A percentile compares a stretch with the other conserved stretches of the same genome.
These are phyloP conservation scores for Taiozyma sp. DNA, from an alignment of 1,139 yeast species.

Conservation along the genomic window DNA sequence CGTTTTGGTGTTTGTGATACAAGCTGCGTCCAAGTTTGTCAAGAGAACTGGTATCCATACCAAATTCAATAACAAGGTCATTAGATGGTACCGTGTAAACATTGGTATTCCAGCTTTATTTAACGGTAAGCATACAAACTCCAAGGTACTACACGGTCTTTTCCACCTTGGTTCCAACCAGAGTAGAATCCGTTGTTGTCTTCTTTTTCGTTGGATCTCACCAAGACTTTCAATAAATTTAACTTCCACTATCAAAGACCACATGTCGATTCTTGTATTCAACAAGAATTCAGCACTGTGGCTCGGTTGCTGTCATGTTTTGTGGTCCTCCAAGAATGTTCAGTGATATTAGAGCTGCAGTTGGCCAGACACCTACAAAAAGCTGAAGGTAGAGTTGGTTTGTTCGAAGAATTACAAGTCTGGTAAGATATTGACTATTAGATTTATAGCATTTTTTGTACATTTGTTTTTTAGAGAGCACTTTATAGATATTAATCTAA, in stretches of 20 bases:
- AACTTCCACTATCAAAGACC: constrained; percentile 40
- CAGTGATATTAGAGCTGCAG: constrained; percentile 38
- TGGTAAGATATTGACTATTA: constrained; percentile 25
- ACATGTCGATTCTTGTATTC: constrained; percentile 28
- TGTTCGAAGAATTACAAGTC: constrained; percentile 40
- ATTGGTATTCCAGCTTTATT: constrained; percentile 19
- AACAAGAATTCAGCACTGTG: constrained; percentile 26
- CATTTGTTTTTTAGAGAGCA: background rate
- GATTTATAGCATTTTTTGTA: background rate
- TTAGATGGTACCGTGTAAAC: constrained; percentile 16
- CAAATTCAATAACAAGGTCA: constrained; percentile 7
- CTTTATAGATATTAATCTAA: background rate
- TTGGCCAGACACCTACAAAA: constrained; percentile 28
- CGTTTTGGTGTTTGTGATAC: constrained; percentile 5
- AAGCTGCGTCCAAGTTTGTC: constrained; percentile 3
- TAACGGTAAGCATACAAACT: constrained; percentile 12
- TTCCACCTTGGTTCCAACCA: constrained; percentile 47
- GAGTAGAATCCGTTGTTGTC: constrained; percentile 53
- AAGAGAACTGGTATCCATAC: constrained; percentile 14
- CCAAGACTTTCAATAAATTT: constrained; percentile 38
- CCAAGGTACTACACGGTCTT: constrained; percentile 3
- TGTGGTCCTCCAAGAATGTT: constrained; percentile 50
- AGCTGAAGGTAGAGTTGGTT: constrained; percentile 37
- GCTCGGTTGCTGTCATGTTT: constrained; percentile 16
- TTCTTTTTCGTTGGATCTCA: constrained; percentile 35